Evolutionary conservation across 2,329 filamentous ascomycete genomes (phyloP).

Genomic region (Zasmidium cellare): DNA sequence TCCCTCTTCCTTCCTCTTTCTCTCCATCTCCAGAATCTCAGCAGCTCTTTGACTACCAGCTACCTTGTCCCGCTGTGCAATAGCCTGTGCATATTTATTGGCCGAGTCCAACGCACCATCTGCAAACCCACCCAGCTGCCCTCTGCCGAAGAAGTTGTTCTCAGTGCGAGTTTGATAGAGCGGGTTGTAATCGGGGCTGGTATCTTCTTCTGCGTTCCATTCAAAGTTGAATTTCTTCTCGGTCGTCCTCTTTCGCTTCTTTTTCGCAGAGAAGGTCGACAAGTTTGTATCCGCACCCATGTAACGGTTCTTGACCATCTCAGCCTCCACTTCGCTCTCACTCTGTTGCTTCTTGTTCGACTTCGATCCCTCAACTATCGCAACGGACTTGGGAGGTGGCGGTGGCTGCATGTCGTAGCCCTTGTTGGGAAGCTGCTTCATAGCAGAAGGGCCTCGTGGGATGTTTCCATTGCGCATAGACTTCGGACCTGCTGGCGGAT

Average conservation of each 20-base stretch:
- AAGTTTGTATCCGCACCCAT: slow-evolving; percentile 87
- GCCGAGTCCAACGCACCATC: slow-evolving; percentile 55
- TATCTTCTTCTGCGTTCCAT: slow-evolving; percentile 95
- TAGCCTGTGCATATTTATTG: slow-evolving; percentile 62
- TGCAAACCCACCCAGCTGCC: slow-evolving; percentile 66
- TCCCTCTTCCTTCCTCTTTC: slow-evolving; percentile 63
- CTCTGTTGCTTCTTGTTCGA: slow-evolving; percentile 48
- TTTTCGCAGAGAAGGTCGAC: slow-evolving; percentile 89
- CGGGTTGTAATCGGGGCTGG: slow-evolving; percentile 78
- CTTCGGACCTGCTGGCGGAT: slow-evolving; percentile 67
- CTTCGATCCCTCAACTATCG: slow-evolving; percentile 36
- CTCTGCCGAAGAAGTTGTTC: slow-evolving; percentile 69
- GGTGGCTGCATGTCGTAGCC: slow-evolving; percentile 54
- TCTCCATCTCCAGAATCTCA: slow-evolving; percentile 82
- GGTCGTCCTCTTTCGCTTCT: slow-evolving; percentile 88
- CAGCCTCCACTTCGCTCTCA: slow-evolving; percentile 66
- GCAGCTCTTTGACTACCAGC: slow-evolving; percentile 74
- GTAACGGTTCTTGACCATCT: slow-evolving; percentile 76
- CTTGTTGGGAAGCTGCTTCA: slow-evolving; percentile 44
- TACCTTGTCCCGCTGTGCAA: slow-evolving; percentile 74
- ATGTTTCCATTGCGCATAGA: slow-evolving; percentile 60
- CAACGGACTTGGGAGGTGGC: slow-evolving; percentile 46
- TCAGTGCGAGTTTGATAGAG: slow-evolving; percentile 70
- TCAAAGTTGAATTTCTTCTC: slow-evolving; percentile 99
- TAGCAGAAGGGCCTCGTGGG: slow-evolving; percentile 53